A percentile compares a stretch with the other conserved stretches of the same genome.
phyloP scores from a whole-genome alignment of 768 basidiomycete species.

The Tephrocybe rancida region DNA sequence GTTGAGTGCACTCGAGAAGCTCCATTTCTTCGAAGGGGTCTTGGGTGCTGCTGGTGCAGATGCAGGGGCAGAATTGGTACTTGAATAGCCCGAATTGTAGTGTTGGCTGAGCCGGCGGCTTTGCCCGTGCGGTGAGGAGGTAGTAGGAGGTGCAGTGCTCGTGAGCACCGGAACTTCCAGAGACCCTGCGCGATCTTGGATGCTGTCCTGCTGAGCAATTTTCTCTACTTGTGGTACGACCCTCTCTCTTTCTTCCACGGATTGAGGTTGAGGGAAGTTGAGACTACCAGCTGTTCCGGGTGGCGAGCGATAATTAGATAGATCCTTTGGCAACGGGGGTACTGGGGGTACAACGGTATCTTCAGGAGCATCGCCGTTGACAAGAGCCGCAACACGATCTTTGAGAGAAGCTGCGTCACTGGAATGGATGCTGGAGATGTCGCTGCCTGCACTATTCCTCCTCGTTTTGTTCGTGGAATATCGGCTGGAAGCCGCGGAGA shows the following conservation, averaged over 20 bases:
- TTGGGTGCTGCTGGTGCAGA: constrained; percentile 53
- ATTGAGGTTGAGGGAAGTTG: constrained; percentile 45
- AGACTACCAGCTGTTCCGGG: constrained; percentile 59
- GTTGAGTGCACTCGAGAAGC: constrained; percentile 85
- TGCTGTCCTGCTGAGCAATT: constrained; percentile 44
- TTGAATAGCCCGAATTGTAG: constrained; percentile 33
- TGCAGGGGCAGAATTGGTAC: constrained; percentile 42
- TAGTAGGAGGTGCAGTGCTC: constrained; percentile 27
- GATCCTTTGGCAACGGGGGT: constrained; percentile 89
- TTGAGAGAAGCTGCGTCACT: constrained; percentile 63
- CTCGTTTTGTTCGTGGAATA: constrained; percentile 69
- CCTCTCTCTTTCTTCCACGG: constrained; percentile 44
- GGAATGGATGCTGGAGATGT: constrained; percentile 76
- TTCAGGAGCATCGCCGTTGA: constrained; percentile 61
- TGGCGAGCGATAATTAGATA: constrained; percentile 76
- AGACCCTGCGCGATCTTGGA: constrained; percentile 49
- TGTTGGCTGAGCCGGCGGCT: constrained; percentile 42
- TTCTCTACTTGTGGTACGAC: constrained; percentile 43
- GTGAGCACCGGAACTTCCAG: constrained; percentile 51
- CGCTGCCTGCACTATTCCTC: constrained; percentile 87
- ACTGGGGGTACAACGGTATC: constrained; percentile 84
- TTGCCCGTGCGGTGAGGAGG: constrained; percentile 26
- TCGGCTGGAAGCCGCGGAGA: constrained; percentile 71
- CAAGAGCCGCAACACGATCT: constrained; percentile 67
- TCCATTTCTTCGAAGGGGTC: constrained; percentile 96